Conservation (phyloP, 1,139 yeast genomes). For the Saccharomyces pastorianus region DNA sequence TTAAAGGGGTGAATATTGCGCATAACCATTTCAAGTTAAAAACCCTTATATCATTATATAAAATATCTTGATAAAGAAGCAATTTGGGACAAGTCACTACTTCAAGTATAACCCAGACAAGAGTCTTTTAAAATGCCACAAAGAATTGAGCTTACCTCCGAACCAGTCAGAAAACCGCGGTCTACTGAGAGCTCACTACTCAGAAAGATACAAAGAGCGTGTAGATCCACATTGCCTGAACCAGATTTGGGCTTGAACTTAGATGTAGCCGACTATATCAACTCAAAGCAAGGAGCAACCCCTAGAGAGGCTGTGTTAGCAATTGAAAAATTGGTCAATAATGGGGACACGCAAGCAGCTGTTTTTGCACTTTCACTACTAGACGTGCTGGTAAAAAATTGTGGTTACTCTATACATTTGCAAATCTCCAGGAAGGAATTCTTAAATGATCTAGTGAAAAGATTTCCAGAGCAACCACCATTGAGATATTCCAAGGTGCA, state of each 20-base stretch:
- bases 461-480: conserved; percentile 95
- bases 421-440: conserved; percentile 94
- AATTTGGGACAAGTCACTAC: not conserved
- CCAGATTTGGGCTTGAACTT: conserved; percentile 84
- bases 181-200: conserved; percentile 35
- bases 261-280: conserved; percentile 89
- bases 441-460: conserved; percentile 80
- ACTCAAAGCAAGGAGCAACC: conserved; percentile 81
- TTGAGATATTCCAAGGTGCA: conserved; percentile 76
- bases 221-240: conserved; percentile 74
- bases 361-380: conserved; percentile 50
- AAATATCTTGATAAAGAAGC: too few species aligned
- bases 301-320: conserved; percentile 92
- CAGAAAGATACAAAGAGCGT: conserved; percentile 75
- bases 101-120: not conserved
- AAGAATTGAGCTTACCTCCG: conserved; percentile 30
- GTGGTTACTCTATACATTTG: conserved; percentile 94
- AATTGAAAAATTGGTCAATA: conserved; percentile 77
- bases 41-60: not conserved
- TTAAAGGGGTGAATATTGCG: not conserved
- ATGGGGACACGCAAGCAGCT: conserved; percentile 73
- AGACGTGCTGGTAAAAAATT: conserved; percentile 89
- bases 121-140: not conserved
- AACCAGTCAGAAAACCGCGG: conserved; percentile 29
- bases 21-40: not conserved